These are phyloP conservation scores for Hypoxylon lienhwacheense DNA, from an alignment of 495 filamentous ascomycete species.

Conservation along the genomic window DNA sequence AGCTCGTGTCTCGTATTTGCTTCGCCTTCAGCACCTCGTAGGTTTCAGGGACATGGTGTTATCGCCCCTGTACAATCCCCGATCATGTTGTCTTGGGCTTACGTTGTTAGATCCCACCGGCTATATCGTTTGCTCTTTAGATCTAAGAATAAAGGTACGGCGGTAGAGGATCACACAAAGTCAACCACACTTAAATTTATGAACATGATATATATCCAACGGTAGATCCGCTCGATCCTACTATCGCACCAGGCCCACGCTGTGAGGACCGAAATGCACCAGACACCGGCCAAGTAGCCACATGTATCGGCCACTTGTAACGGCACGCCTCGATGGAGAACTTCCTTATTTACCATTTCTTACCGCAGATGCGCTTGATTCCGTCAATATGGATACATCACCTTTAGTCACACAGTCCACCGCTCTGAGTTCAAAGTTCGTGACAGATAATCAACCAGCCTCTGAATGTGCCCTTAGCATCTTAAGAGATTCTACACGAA, in stretches of 20 bases:
- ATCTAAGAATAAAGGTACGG: slow-evolving; percentile 11
- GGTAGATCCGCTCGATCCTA: slow-evolving; percentile 6
- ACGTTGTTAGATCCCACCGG: slow-evolving; percentile 19
- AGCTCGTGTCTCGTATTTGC: slow-evolving; percentile 7
- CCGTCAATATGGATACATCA: slow-evolving; percentile 3
- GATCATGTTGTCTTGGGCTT: slow-evolving; percentile 10
- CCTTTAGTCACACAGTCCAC: neutral
- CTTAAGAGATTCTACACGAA: no score
- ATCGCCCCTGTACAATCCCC: slow-evolving; percentile 21
- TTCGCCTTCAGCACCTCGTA: slow-evolving; percentile 7
- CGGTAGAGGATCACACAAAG: slow-evolving; percentile 16
- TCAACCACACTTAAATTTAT: slow-evolving; percentile 18
- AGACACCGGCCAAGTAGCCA: slow-evolving; percentile 10
- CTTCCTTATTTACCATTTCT: slow-evolving; percentile 14
- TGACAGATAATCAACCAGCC: no score
- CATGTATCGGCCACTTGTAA: neutral
- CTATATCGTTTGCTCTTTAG: slow-evolving; percentile 11
- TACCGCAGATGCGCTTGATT: slow-evolving; percentile 3
- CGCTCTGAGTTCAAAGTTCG: no score
- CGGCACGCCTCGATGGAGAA: neutral
- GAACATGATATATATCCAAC: slow-evolving; percentile 7
- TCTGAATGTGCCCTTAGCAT: no score
- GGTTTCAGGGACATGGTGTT: slow-evolving; percentile 3
- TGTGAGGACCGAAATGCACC: slow-evolving; percentile 12
- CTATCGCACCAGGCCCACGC: slow-evolving; percentile 28